phyloP scores from a whole-genome alignment of 2,329 filamentous ascomycete genomes.

The Sporothrix curviconia region DNA sequence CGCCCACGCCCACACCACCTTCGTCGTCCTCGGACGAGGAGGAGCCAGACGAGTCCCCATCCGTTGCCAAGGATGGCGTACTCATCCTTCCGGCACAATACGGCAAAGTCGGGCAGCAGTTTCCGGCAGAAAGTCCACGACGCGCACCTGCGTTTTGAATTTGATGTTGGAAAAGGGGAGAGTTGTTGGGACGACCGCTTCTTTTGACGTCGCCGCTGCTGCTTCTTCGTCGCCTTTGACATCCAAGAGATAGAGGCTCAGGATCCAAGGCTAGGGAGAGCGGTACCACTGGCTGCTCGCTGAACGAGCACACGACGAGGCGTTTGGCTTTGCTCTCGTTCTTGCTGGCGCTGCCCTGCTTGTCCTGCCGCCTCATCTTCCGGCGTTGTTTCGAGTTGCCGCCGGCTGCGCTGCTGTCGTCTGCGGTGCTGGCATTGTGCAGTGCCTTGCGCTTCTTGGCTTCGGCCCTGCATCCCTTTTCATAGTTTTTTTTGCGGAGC shows the following conservation, averaged over 20 bases:
- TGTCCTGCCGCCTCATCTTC: not conserved
- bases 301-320: no score
- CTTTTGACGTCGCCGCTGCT: no score
- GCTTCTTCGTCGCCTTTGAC: no score
- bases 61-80: constrained; percentile 27
- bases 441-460: constrained; percentile 34
- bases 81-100: constrained; percentile 38
- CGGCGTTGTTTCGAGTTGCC: constrained; percentile 2
- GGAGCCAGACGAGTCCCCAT: constrained; percentile 21
- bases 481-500: constrained; percentile 59
- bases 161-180: constrained; percentile 70
- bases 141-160: constrained; percentile 64
- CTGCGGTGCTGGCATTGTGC: constrained; percentile 18
- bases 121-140: constrained; percentile 72
- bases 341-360: constrained; percentile 3
- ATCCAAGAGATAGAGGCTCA: no score
- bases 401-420: not conserved
- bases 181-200: no score
- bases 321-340: constrained; percentile 9
- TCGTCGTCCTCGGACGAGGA: constrained; percentile 1
- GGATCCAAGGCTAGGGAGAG: no score
- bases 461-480: constrained; percentile 28
- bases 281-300: no score
- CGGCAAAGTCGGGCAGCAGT: constrained; percentile 65
- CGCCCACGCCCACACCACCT: not conserved